Percentiles rank a stretch among this genome's conserved stretches.
Evolutionary conservation across 768 basidiomycete species (phyloP).

Genomic region (Leccinum arenicola): DNA sequence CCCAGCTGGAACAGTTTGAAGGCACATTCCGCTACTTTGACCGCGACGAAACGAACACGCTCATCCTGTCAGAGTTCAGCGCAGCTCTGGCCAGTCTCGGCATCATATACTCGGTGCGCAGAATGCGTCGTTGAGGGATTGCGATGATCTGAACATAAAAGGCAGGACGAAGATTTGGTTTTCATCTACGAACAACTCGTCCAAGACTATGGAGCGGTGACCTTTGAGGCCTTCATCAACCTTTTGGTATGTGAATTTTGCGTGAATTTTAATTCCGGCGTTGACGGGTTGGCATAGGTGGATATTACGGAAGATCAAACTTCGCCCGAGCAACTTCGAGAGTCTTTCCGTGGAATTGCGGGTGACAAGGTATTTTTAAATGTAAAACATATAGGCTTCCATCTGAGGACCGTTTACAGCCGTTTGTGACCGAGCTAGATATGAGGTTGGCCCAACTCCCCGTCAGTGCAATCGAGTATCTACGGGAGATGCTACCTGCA

Average conservation of each 20-base stretch:
- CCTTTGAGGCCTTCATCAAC: conserved; percentile 92
- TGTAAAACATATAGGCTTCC: background rate
- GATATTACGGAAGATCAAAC: conserved; percentile 96
- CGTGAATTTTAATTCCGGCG: background rate
- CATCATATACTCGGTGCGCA: conserved; percentile 79
- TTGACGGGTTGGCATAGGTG: conserved; percentile 49
- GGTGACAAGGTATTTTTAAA: conserved; percentile 68
- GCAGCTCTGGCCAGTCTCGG: conserved; percentile 93
- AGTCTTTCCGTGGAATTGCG: conserved; percentile 91
- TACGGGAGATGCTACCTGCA: conserved; percentile 78
- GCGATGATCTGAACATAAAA: background rate
- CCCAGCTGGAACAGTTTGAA: conserved; percentile 95
- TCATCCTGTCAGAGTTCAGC: conserved; percentile 82
- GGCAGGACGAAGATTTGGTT: conserved; percentile 82
- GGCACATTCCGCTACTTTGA: conserved; percentile 98
- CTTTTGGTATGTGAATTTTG: conserved; percentile 58
- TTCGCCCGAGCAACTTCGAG: conserved; percentile 85
- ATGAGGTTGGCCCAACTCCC: conserved; percentile 83
- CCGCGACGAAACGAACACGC: conserved; percentile 86
- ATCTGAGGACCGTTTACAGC: conserved; percentile 42
- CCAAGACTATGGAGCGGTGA: conserved; percentile 82
- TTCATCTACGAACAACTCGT: conserved; percentile 78
- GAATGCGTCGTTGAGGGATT: background rate
- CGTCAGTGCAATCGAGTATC: conserved; percentile 69
- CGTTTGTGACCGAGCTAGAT: conserved; percentile 92